Evolutionary conservation across 2,329 filamentous ascomycete species (phyloP).

Genomic region (Didymella arachidicola): DNA sequence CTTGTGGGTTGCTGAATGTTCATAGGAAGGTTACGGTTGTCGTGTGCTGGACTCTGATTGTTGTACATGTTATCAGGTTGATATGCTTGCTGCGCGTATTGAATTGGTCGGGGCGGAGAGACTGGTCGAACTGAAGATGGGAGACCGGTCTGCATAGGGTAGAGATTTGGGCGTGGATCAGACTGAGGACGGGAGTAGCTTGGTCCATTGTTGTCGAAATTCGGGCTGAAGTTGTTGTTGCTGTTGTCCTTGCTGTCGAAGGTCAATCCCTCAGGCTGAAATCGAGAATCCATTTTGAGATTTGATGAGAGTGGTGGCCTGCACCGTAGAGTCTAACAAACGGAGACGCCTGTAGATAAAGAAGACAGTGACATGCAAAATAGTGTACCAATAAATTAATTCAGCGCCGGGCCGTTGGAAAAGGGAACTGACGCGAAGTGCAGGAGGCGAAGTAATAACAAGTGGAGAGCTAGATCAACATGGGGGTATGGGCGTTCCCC

Average conservation of each 20-base stretch:
- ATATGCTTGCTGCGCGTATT: constrained; percentile 25
- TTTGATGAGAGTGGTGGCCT: constrained; percentile 41
- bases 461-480: constrained; percentile 29
- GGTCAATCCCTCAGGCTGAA: constrained; percentile 37
- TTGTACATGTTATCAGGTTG: constrained; percentile 9
- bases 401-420: constrained; percentile 38
- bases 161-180: constrained; percentile 24
- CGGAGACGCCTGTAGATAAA: constrained; percentile 28
- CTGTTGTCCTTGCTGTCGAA: constrained; percentile 35
- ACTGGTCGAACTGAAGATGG: constrained; percentile 26
- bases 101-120: constrained; percentile 25
- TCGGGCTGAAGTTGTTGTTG: constrained; percentile 30
- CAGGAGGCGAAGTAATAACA: constrained; percentile 37
- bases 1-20: constrained; percentile 21
- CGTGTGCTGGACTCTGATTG: constrained; percentile 19
- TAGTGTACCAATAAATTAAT: constrained; percentile 24
- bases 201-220: constrained; percentile 27
- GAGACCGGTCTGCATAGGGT: constrained; percentile 22
- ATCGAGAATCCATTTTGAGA: constrained; percentile 43
- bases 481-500: constrained; percentile 24
- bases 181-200: constrained; percentile 25
- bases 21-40: constrained; percentile 14
- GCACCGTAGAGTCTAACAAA: constrained; percentile 38
- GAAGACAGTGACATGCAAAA: constrained; percentile 24
- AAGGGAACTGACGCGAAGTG: constrained; percentile 27